phyloP scores from a whole-genome alignment of 495 filamentous ascomycete genomes.

The Xylaria flabelliformis region DNA sequence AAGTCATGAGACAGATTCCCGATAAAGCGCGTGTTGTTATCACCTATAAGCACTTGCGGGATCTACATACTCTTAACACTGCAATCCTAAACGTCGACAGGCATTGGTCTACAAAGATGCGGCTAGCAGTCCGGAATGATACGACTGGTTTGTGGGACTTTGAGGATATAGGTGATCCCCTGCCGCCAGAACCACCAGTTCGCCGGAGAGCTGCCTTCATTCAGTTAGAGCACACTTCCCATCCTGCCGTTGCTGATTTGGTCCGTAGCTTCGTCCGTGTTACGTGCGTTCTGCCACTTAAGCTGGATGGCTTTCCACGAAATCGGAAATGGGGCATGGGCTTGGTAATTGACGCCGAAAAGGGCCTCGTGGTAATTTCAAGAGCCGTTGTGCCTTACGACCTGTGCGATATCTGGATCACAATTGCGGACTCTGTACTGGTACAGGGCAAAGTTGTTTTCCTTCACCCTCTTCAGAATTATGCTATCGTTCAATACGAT shows the following conservation, averaged over 20 bases:
- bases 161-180: constrained; percentile 76
- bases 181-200: constrained; percentile 74
- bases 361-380: constrained; percentile 92
- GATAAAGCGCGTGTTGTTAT: constrained; percentile 90
- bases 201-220: constrained; percentile 87
- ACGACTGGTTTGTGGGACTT: constrained; percentile 94
- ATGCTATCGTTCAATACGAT: constrained; percentile 94
- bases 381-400: constrained; percentile 94
- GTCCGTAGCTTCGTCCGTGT: constrained; percentile 95
- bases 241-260: constrained; percentile 88
- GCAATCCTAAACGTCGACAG: constrained; percentile 91
- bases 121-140: constrained; percentile 90
- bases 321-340: constrained; percentile 93
- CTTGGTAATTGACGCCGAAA: constrained; percentile 92
- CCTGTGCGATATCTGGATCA: constrained; percentile 92
- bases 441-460: constrained; percentile 94
- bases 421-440: constrained; percentile 93
- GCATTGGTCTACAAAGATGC: constrained; percentile 95
- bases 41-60: constrained; percentile 92
- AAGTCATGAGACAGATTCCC: constrained; percentile 88
- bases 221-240: constrained; percentile 82
- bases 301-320: constrained; percentile 94
- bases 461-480: constrained; percentile 98
- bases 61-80: constrained; percentile 92
- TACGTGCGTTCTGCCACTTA: constrained; percentile 88